Evolutionary conservation across 306 rosid species (phyloP), one percentile per base, ranked within the genome.

Genomic region (Lupinus albus): DNA sequence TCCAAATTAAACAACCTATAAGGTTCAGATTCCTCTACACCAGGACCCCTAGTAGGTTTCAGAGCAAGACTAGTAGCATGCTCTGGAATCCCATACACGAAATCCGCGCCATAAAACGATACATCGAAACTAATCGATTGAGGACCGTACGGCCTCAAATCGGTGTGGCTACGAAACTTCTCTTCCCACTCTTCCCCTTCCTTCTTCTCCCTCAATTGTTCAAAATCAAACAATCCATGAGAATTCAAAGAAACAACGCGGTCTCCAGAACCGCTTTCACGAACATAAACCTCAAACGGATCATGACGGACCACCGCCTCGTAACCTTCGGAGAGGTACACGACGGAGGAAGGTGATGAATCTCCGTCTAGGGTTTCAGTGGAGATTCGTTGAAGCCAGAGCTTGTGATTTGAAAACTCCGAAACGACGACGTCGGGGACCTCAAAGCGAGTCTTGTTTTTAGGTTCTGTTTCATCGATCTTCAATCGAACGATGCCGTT

Each of bases 111-210:
- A 35, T 90, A 70, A 63, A 93, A 93, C 1, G 97, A 86, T 28
- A 93, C 92, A 35, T 93, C 99, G 55, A 93, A 93, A 67, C 90
- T 86, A 15, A 93, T 86, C 36, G 99, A 93, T 78, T 93, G 97
- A 21, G 99, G 89, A 16, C 99, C 99, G 71, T 82, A 79, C 0
- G 99, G 99, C 72, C 97, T 74, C 12, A 53, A 38, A 61, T 93
- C 99, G 0, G 92, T 90, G 50, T 93, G 90, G 5, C 84, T 61
- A 3, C 72, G 85, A 61, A 93, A 93, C 39, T 46, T 81, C 81
- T 93, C 97, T 64, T 82, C 93, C 97, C 97, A 90, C 1, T 84
- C 83, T 32, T 86, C 98, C 21, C 78, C 96, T 69, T 86, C 94
- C 28, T 64, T 64, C 60, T 93, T 93, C 65, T 56, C 70, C 20